Percentiles rank a stretch among this genome's conserved stretches.
These are phyloP conservation scores for Brassica hybrid DNA, from an alignment of 441 rosid genomes.

Conservation along the genomic window DNA sequence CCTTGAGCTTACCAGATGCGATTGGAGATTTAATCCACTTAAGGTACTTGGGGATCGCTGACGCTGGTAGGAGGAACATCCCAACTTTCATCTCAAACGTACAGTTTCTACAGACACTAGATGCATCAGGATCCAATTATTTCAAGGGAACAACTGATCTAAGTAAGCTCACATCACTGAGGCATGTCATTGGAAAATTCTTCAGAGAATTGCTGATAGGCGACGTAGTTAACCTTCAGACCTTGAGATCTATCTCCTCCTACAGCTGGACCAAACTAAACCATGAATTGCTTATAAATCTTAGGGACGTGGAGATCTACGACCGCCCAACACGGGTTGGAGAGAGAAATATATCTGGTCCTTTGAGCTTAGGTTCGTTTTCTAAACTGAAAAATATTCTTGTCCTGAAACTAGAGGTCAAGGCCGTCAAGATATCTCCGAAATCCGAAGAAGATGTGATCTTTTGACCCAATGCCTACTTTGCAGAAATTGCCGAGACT, in stretches of 20 bases:
- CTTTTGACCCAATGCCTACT: constrained; percentile 12
- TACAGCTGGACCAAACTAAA: constrained; percentile 21
- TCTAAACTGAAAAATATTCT: constrained; percentile 12
- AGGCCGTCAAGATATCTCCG: neutral
- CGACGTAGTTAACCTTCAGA: neutral
- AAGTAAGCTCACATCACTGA: neutral
- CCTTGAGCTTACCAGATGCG: neutral
- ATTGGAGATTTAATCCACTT: constrained; percentile 35
- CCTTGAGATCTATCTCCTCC: constrained; percentile 25
- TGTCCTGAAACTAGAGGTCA: neutral
- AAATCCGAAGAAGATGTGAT: constrained; percentile 4
- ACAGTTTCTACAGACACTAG: constrained; percentile 18
- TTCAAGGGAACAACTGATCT: neutral
- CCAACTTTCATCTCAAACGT: neutral
- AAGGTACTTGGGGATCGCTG: constrained; percentile 32
- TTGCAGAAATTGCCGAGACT: constrained; percentile 8
- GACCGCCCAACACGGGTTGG: neutral
- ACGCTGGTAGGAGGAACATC: no score
- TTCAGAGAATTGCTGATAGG: neutral
- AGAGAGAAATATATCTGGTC: no score
- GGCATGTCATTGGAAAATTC: neutral
- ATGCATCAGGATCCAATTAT: neutral
- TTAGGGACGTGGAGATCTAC: constrained; percentile 6
- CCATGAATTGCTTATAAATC: neutral
- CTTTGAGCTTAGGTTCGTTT: neutral